Percentiles rank a stretch among this genome's conserved stretches.
phyloP scores from a whole-genome alignment of 2,329 filamentous ascomycete genomes.

The Talaromyces sp. region DNA sequence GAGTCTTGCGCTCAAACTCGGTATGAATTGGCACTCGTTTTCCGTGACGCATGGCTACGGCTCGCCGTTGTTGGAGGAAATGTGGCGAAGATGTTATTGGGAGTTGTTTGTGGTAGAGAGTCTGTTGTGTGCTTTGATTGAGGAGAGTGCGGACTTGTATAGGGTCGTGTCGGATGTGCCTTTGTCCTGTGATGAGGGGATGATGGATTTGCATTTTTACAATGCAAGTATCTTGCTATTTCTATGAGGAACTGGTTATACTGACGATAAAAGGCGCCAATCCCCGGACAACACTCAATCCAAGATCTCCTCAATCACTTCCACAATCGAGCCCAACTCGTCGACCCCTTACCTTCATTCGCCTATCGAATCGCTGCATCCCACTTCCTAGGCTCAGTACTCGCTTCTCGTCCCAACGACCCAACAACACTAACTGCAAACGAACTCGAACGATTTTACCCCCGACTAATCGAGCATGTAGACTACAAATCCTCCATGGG shows the following conservation, averaged over 20 bases:
- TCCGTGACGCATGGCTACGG: constrained; percentile 41
- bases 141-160: constrained; percentile 23
- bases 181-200: constrained; percentile 69
- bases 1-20: constrained; percentile 67
- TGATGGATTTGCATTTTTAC: neutral
- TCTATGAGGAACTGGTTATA: neutral
- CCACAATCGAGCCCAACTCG: constrained; percentile 62
- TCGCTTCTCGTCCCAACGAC: constrained; percentile 36
- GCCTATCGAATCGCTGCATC: constrained; percentile 75
- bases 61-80: constrained; percentile 69
- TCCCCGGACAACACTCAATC: constrained; percentile 53
- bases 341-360: constrained; percentile 67
- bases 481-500: neutral
- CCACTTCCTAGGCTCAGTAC: constrained; percentile 69
- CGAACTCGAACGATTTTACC: constrained; percentile 50
- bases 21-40: constrained; percentile 67
- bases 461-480: neutral
- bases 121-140: constrained; percentile 68
- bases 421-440: constrained; percentile 27
- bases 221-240: neutral
- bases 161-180: constrained; percentile 60
- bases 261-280: constrained; percentile 52
- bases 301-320: constrained; percentile 54
- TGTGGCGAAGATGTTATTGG: constrained; percentile 86
- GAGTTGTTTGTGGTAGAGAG: constrained; percentile 71